Evolutionary conservation across 306 rosid genomes (phyloP).

Genomic region (Cyamopsis tetragonoloba): DNA sequence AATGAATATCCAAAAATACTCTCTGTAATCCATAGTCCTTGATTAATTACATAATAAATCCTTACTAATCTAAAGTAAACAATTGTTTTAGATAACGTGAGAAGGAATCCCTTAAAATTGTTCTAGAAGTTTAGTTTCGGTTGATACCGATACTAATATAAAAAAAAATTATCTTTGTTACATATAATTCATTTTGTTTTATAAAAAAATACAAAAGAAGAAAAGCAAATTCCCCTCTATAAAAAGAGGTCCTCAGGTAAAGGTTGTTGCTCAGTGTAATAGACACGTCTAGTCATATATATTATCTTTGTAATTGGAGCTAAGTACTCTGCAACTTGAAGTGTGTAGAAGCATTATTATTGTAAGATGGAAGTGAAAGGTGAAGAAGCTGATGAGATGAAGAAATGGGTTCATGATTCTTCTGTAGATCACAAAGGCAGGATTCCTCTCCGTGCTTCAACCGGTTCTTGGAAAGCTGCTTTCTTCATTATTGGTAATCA

Average conservation of each 20-base stretch:
- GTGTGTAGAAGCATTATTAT: no score
- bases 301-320: no score
- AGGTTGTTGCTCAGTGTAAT: constrained; percentile 2
- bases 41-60: no score
- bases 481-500: constrained; percentile 53
- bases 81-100: neutral
- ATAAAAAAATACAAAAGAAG: neutral
- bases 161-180: no score
- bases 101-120: neutral
- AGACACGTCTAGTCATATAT: no score
- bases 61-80: no score
- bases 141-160: no score
- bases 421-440: constrained; percentile 52
- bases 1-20: no score
- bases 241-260: constrained; percentile 28
- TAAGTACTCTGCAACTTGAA: neutral
- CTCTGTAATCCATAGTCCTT: no score
- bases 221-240: constrained; percentile 33
- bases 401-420: constrained; percentile 55
- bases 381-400: constrained; percentile 25
- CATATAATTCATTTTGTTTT: no score
- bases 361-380: constrained; percentile 19
- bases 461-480: constrained; percentile 73
- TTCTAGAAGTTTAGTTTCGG: no score
- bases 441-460: constrained; percentile 58